Conservation (phyloP, 495 filamentous ascomycete species). For the Podospora tetraspora region DNA sequence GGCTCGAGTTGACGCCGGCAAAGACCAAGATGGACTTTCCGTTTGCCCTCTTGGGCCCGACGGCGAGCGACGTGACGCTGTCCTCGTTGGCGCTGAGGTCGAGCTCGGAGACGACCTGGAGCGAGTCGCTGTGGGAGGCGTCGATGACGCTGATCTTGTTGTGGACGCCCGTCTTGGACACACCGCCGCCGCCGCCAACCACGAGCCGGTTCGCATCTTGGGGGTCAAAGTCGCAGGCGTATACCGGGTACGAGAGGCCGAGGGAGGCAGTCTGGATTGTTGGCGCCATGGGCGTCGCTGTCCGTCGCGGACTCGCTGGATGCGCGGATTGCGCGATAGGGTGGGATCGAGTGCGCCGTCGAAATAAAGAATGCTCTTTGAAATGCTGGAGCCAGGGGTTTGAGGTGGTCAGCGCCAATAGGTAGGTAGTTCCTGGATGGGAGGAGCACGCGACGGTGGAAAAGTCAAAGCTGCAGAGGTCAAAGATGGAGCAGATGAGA, state of each 20-base stretch:
- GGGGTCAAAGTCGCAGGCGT: conserved; percentile 83
- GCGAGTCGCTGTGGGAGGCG: conserved; percentile 51
- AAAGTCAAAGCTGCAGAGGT: not conserved
- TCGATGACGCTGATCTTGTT: conserved; percentile 85
- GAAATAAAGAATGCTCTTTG: not conserved
- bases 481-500: not conserved
- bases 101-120: conserved; percentile 65
- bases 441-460: not conserved
- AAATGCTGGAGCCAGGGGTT: not conserved
- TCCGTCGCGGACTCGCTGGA: not conserved
- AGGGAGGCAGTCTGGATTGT: conserved; percentile 24
- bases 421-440: not conserved
- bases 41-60: conserved; percentile 50
- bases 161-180: conserved; percentile 74
- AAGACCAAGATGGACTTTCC: conserved; percentile 52
- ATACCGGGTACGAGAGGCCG: conserved; percentile 75
- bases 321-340: not conserved
- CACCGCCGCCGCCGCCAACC: conserved; percentile 88
- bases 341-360: not conserved
- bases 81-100: conserved; percentile 85
- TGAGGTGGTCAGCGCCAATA: not conserved
- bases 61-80: conserved; percentile 77
- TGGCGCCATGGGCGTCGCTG: conserved; percentile 24
- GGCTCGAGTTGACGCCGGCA: conserved; percentile 82
- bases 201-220: conserved; percentile 66